Conservation (phyloP, 2,329 filamentous ascomycete genomes). For the Ilyonectria destructans region DNA sequence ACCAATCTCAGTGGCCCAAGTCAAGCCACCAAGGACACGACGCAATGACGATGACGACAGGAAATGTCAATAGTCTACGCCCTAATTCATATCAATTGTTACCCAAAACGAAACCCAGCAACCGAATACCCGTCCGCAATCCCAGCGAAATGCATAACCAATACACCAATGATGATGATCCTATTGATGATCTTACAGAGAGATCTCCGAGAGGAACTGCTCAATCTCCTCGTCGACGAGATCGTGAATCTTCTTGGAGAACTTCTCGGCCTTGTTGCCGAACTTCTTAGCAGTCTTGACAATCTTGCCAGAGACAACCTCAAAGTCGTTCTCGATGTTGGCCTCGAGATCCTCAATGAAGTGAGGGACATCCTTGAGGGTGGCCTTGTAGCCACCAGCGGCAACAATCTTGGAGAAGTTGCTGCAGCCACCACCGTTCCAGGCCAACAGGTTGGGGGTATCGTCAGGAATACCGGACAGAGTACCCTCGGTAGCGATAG, state of each 20-base stretch:
- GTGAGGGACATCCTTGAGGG: constrained; percentile 59
- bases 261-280: constrained; percentile 72
- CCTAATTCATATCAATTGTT: constrained; percentile 43
- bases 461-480: constrained; percentile 87
- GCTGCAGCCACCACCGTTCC: constrained; percentile 96
- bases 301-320: constrained; percentile 71
- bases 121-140: constrained; percentile 44
- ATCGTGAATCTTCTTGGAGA: constrained; percentile 76
- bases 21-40: constrained; percentile 38
- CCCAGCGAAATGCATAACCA: constrained; percentile 47
- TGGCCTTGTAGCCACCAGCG: constrained; percentile 78
- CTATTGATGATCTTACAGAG: constrained; percentile 52
- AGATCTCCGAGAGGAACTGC: constrained; percentile 71
- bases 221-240: constrained; percentile 75
- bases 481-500: constrained; percentile 83
- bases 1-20: constrained; percentile 22
- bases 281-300: constrained; percentile 69
- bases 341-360: constrained; percentile 74
- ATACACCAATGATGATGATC: constrained; percentile 45
- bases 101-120: constrained; percentile 50
- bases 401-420: constrained; percentile 91
- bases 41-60: constrained; percentile 34
- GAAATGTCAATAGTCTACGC: constrained; percentile 39
- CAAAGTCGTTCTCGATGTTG: constrained; percentile 74
- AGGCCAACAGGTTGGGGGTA: constrained; percentile 96